These are phyloP conservation scores for Euryodendron excelsum DNA, from an alignment of 148 eudicot species.

Conservation along the genomic window DNA sequence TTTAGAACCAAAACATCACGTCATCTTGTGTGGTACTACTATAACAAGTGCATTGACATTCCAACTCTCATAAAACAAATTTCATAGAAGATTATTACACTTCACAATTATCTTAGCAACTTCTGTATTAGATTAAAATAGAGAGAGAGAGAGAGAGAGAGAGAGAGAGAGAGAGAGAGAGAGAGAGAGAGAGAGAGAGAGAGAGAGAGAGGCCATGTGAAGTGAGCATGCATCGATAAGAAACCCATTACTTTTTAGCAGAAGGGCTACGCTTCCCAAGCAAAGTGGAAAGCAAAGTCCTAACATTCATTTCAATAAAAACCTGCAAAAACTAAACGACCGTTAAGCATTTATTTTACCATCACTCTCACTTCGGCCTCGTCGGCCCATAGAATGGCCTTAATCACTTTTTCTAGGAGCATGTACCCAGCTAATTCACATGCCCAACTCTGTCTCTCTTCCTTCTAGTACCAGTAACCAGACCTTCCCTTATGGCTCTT, in stretches of 20 bases:
- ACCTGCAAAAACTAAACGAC: slow-evolving; percentile 14
- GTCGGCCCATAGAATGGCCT: background rate
- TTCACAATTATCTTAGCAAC: background rate
- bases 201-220: slow-evolving; percentile 10
- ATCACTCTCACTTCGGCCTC: slow-evolving; percentile 18
- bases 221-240: slow-evolving; percentile 24
- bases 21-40: background rate
- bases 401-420: slow-evolving; percentile 7
- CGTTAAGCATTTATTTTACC: slow-evolving; percentile 18
- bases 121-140: no score
- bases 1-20: background rate
- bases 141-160: background rate
- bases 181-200: background rate
- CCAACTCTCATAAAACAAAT: background rate
- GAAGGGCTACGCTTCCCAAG: slow-evolving; percentile 28
- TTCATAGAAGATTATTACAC: background rate
- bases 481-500: slow-evolving; percentile 5
- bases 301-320: background rate
- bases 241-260: slow-evolving; percentile 30
- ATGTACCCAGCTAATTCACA: slow-evolving; percentile 6
- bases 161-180: background rate
- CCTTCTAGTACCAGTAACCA: background rate
- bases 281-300: background rate
- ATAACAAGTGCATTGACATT: slow-evolving; percentile 4
- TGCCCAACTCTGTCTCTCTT: background rate